Percentiles rank a stretch among this genome's conserved stretches.
Evolutionary conservation across 495 filamentous ascomycete genomes (phyloP).

Genomic region (Penicillium simplicissimum): DNA sequence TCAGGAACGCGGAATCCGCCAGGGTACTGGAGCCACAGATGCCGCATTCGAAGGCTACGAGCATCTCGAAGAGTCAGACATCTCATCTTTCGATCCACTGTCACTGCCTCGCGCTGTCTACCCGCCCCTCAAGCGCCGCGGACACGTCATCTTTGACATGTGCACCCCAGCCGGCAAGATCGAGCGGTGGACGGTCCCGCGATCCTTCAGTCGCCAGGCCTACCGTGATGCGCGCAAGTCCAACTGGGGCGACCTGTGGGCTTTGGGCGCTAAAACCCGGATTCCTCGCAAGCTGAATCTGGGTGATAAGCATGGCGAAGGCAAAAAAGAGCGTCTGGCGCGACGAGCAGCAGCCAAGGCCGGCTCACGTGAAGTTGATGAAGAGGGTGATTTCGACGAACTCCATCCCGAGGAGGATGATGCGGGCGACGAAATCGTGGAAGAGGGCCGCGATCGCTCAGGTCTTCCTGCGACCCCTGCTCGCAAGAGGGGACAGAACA

Average conservation of each 20-base stretch:
- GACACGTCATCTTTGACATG: conserved; percentile 85
- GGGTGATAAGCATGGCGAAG: conserved; percentile 58
- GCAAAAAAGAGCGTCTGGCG: conserved; percentile 49
- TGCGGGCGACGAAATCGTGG: conserved; percentile 12
- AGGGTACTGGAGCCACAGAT: conserved; percentile 46
- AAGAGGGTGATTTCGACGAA: conserved; percentile 20
- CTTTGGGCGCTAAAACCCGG: conserved; percentile 87
- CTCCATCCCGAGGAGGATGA: conserved; percentile 28
- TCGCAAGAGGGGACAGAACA: conserved; percentile 43
- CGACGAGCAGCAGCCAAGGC: conserved; percentile 38
- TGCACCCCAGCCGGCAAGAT: conserved; percentile 84
- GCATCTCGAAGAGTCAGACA: conserved; percentile 22
- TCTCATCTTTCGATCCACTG: conserved; percentile 52
- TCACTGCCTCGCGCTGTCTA: conserved; percentile 77
- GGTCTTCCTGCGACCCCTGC: conserved; percentile 23
- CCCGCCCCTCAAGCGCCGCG: conserved; percentile 79
- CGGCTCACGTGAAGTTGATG: conserved; percentile 26
- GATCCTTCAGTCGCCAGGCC: conserved; percentile 73
- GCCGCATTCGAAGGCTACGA: conserved; percentile 55
- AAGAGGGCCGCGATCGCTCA: conserved; percentile 6
- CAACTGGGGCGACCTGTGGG: conserved; percentile 93
- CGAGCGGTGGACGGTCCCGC: conserved; percentile 93
- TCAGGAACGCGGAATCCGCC: conserved; percentile 38
- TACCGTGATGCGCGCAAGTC: conserved; percentile 92
- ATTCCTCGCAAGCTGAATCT: conserved; percentile 60